Evolutionary conservation across 495 filamentous ascomycete genomes (phyloP).

Genomic region (Glutinoglossum americanum): DNA sequence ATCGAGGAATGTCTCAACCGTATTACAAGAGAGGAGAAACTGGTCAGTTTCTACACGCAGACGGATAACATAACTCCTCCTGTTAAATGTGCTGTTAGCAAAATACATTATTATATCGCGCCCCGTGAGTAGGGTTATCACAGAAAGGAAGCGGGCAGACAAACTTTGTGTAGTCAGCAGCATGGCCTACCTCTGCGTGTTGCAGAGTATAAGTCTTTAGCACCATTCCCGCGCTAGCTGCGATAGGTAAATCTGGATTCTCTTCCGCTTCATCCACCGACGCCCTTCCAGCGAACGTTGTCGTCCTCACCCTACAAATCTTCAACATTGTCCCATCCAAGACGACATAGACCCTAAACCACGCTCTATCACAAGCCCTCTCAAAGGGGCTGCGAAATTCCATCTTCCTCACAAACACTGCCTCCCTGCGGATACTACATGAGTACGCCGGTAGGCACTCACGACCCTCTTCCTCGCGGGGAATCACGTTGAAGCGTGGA

Average conservation of each 20-base stretch:
- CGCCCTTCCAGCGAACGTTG: constrained; percentile 17
- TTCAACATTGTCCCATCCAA: constrained; percentile 37
- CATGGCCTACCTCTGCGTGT: constrained; percentile 43
- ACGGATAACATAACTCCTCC: constrained; percentile 36
- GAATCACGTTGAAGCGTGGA: constrained; percentile 4
- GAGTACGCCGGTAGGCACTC: constrained; percentile 32
- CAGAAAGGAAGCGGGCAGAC: constrained; percentile 13
- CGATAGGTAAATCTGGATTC: constrained; percentile 21
- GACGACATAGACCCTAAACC: constrained; percentile 33
- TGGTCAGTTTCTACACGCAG: constrained; percentile 41
- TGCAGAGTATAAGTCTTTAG: constrained; percentile 37
- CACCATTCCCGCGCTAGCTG: constrained; percentile 21
- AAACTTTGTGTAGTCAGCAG: constrained; percentile 38
- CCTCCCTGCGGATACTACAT: constrained; percentile 29
- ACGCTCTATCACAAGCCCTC: constrained; percentile 26
- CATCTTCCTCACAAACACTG: constrained; percentile 31
- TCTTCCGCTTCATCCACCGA: constrained; percentile 10
- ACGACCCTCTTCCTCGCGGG: constrained; percentile 20
- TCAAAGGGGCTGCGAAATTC: constrained; percentile 36
- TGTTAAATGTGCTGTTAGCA: constrained; percentile 9
- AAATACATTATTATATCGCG: background rate
- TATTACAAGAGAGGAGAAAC: constrained; percentile 33
- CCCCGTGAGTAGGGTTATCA: background rate
- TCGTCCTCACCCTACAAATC: constrained; percentile 30
- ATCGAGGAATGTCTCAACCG: constrained; percentile 28